These are phyloP conservation scores for Vaccinium macrocarpon DNA, from an alignment of 148 eudicot species.

Conservation along the genomic window DNA sequence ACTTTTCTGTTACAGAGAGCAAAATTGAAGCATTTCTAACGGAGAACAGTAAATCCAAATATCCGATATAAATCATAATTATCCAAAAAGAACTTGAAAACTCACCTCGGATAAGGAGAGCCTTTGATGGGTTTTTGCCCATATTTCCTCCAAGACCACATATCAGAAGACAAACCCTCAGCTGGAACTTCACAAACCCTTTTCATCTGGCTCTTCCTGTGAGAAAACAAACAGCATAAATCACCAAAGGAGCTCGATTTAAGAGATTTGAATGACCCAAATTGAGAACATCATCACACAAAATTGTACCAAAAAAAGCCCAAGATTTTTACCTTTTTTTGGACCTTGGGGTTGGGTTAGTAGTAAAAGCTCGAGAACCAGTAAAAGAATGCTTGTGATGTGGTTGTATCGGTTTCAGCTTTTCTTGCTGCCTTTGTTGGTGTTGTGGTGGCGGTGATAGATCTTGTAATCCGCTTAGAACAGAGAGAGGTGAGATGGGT, in stretches of 20 bases:
- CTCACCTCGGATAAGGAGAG: conserved; percentile 89
- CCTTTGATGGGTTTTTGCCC: conserved; percentile 98
- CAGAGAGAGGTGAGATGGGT: conserved; percentile 41
- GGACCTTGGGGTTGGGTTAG: conserved; percentile 36
- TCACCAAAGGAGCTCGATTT: not conserved
- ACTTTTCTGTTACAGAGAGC: not conserved
- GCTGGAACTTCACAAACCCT: conserved; percentile 86
- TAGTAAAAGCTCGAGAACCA: not conserved
- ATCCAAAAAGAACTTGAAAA: not conserved
- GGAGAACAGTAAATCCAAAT: not conserved
- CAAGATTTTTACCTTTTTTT: conserved; percentile 53
- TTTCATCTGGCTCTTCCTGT: conserved; percentile 74
- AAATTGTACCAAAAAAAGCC: not conserved
- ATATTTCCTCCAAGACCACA: conserved; percentile 98
- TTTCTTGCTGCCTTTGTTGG: not conserved
- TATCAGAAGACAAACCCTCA: conserved; percentile 76
- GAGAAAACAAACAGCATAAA: not conserved
- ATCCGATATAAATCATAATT: not conserved
- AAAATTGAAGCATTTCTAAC: not conserved
- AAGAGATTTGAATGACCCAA: not conserved
- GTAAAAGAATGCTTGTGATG: conserved; percentile 19
- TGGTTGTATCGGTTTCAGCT: not conserved
- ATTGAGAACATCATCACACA: not conserved
- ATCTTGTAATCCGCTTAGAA: conserved; percentile 34
- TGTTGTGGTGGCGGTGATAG: conserved; percentile 15